Percentiles rank a stretch among this genome's conserved stretches.
Evolutionary conservation across 1,284 basidiomycete genomes (phyloP).

Genomic region (Ustilago trichophora): DNA sequence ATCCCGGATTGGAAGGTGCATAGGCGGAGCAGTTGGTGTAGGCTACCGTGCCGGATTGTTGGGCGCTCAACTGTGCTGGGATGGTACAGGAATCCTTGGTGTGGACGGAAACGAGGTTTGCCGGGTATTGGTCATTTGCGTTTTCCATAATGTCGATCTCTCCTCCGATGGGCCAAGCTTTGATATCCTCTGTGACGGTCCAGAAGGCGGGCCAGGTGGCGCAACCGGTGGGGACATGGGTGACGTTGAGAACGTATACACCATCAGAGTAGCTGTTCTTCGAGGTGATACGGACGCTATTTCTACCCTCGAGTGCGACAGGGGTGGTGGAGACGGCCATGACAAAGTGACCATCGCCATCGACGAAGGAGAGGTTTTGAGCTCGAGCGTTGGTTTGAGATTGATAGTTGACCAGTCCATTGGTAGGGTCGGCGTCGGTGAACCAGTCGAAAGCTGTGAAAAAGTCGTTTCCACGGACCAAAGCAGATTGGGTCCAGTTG

Average conservation of each 20-base stretch:
- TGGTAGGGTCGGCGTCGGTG: constrained; percentile 53
- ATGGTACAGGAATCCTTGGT: constrained; percentile 47
- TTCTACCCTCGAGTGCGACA: constrained; percentile 42
- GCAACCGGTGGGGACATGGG: constrained; percentile 60
- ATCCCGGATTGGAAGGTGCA: constrained; percentile 47
- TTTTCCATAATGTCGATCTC: constrained; percentile 66
- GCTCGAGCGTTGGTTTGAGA: constrained; percentile 28
- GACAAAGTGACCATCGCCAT: constrained; percentile 44
- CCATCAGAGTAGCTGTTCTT: constrained; percentile 57
- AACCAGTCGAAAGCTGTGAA: constrained; percentile 54
- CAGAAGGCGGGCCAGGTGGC: constrained; percentile 65
- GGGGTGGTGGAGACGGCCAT: constrained; percentile 57
- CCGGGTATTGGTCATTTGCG: constrained; percentile 57
- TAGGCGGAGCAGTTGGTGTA: constrained; percentile 57
- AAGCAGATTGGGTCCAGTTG: constrained; percentile 41
- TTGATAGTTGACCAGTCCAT: constrained; percentile 60
- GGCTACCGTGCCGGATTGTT: constrained; percentile 39
- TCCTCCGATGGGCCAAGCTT: constrained; percentile 59
- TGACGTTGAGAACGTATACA: constrained; percentile 60
- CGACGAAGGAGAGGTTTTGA: constrained; percentile 58
- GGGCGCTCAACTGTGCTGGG: constrained; percentile 10
- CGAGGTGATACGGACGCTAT: constrained; percentile 57
- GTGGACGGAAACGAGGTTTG: constrained; percentile 55
- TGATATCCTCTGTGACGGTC: constrained; percentile 55
- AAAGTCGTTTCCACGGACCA: constrained; percentile 44